Evolutionary conservation across 2,329 filamentous ascomycete genomes (phyloP).

Genomic region (Alternaria novae-zelandiae): DNA sequence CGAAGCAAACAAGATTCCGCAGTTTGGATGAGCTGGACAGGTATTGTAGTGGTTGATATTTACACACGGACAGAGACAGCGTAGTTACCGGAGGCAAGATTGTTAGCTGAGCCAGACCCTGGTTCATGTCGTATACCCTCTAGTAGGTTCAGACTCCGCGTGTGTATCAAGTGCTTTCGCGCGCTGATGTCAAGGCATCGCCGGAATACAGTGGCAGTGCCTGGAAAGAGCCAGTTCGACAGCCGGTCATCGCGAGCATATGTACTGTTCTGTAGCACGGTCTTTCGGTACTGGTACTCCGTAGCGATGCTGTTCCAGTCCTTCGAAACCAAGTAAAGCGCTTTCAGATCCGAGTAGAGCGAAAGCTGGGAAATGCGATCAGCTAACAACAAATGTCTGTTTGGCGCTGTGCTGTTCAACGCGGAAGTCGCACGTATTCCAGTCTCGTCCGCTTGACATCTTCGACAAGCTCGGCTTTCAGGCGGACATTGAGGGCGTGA

Average conservation of each 20-base stretch:
- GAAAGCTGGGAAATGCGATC: background rate
- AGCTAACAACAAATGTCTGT: background rate
- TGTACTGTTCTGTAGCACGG: constrained; percentile 4
- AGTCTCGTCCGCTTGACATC: background rate
- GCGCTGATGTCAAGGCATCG: constrained; percentile 9
- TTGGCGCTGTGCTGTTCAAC: background rate
- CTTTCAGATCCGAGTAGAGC: constrained; percentile 8
- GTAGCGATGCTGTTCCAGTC: constrained; percentile 8
- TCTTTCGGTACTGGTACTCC: constrained; percentile 2
- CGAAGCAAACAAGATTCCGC: background rate
- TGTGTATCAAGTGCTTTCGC: background rate
- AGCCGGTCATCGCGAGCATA: background rate
- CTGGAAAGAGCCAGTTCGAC: background rate
- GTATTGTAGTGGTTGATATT: background rate
- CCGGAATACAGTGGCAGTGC: background rate
- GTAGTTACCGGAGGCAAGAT: constrained; percentile 1
- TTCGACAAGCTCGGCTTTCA: background rate
- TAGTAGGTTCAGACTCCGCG: constrained; percentile 6
- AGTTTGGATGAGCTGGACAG: background rate
- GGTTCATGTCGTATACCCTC: background rate
- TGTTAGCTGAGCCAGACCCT: background rate
- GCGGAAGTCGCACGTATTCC: background rate
- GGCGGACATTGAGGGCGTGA: background rate
- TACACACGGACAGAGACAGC: background rate
- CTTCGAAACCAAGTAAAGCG: constrained; percentile 8